Percentiles rank a stretch among this genome's conserved stretches.
Evolutionary conservation across 768 basidiomycete species (phyloP).

Genomic region (Boletales sp.): DNA sequence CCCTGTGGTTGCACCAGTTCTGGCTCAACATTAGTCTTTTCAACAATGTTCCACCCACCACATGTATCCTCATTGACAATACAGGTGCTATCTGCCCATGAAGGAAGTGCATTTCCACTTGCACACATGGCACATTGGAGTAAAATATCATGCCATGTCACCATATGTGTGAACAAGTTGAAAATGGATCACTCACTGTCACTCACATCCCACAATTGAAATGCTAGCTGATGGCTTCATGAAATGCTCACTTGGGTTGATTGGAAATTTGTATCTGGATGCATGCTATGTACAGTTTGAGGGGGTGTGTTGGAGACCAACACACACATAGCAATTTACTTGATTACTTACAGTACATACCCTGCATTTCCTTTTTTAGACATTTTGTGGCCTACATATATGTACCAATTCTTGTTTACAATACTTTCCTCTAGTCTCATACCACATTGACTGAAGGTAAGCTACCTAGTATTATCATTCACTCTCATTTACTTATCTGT

Average conservation of each 20-base stretch:
- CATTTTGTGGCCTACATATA: too few species aligned
- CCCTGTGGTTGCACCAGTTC: too few species aligned
- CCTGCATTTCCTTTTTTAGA: too few species aligned
- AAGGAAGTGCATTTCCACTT: slow-evolving; percentile 34
- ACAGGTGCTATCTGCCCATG: slow-evolving; percentile 32
- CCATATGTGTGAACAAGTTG: slow-evolving; percentile 35
- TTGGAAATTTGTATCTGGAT: not conserved
- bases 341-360: too few species aligned
- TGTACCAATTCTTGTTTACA: too few species aligned
- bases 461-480: too few species aligned
- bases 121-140: slow-evolving; percentile 42
- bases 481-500: too few species aligned
- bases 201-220: slow-evolving; percentile 30
- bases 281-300: not conserved
- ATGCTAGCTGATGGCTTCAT: slow-evolving; percentile 42
- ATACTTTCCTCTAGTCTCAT: too few species aligned
- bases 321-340: too few species aligned
- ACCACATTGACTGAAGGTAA: too few species aligned
- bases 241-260: slow-evolving; percentile 27
- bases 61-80: slow-evolving; percentile 35
- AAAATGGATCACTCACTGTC: slow-evolving; percentile 22
- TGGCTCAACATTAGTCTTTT: too few species aligned
- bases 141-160: slow-evolving; percentile 38
- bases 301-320: slow-evolving; percentile 2
- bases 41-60: too few species aligned